These are phyloP conservation scores for Penicillium sp. DNA, from an alignment of 2,329 filamentous ascomycete genomes.

Conservation along the genomic window DNA sequence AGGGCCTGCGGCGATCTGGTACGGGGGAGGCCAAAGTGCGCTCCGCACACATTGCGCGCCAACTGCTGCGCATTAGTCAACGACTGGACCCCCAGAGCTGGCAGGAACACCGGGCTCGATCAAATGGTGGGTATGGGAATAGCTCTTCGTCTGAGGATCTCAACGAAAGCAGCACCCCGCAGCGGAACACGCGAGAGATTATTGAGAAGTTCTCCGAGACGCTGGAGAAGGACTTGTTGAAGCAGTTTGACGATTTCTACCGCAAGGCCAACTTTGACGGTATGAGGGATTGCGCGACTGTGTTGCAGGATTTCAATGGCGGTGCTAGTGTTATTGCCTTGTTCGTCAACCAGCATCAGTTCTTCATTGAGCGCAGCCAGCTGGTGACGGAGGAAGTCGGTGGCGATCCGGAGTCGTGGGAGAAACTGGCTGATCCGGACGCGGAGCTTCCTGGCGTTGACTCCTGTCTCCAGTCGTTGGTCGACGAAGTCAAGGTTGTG, in stretches of 20 bases:
- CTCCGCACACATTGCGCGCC: constrained; percentile 89
- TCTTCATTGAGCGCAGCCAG: constrained; percentile 96
- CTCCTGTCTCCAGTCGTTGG: constrained; percentile 82
- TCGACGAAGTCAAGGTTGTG: constrained; percentile 92
- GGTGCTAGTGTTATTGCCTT: constrained; percentile 91
- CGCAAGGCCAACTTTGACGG: constrained; percentile 92
- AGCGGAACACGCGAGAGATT: constrained; percentile 73
- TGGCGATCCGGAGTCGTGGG: constrained; percentile 69
- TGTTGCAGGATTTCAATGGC: constrained; percentile 92
- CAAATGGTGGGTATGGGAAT: constrained; percentile 49
- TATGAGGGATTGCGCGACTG: constrained; percentile 95
- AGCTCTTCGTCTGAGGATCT: constrained; percentile 40
- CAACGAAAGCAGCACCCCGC: constrained; percentile 43
- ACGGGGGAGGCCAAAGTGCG: constrained; percentile 89
- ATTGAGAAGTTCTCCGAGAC: constrained; percentile 97
- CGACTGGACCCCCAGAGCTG: constrained; percentile 77
- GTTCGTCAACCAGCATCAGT: constrained; percentile 98
- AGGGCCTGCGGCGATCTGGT: constrained; percentile 82
- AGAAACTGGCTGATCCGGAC: constrained; percentile 90
- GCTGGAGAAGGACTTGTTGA: constrained; percentile 88
- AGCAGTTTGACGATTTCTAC: constrained; percentile 97
- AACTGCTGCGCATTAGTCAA: constrained; percentile 91
- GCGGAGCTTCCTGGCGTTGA: constrained; percentile 88
- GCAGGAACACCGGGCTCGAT: constrained; percentile 53
- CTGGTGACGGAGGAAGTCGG: constrained; percentile 80